These are phyloP conservation scores for Pythium periplocum DNA, from an alignment of 352 stramenopile species.

Conservation along the genomic window DNA sequence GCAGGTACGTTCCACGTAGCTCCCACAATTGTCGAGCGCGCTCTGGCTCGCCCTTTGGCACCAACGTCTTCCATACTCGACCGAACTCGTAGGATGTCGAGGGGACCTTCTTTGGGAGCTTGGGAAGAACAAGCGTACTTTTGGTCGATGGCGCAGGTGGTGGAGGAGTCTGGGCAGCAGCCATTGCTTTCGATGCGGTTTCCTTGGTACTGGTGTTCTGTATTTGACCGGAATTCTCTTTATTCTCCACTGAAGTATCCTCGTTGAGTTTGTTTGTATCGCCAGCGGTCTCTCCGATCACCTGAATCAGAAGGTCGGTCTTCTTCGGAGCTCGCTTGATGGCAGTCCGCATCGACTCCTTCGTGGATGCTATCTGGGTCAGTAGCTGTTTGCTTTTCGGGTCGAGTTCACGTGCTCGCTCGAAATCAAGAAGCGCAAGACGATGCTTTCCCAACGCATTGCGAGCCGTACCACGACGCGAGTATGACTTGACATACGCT, in stretches of 20 bases:
- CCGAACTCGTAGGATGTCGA: conserved; percentile 74
- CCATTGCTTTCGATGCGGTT: too few species aligned
- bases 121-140: conserved; percentile 22
- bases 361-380: conserved; percentile 48
- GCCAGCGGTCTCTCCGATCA: conserved; percentile 18
- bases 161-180: not conserved
- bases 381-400: conserved; percentile 67
- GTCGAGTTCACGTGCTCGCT: conserved; percentile 54
- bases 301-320: conserved; percentile 39
- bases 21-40: conserved; percentile 22
- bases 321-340: conserved; percentile 65
- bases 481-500: conserved; percentile 82
- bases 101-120: conserved; percentile 58
- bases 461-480: conserved; percentile 76
- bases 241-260: too few species aligned
- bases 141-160: not conserved
- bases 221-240: too few species aligned
- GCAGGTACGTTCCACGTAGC: conserved; percentile 49
- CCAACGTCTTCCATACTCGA: conserved; percentile 73
- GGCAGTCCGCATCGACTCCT: conserved; percentile 53
- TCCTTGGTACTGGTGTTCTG: too few species aligned
- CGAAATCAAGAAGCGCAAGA: conserved; percentile 80
- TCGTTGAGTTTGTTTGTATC: too few species aligned
- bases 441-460: conserved; percentile 85
- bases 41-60: conserved; percentile 29